Conservation (phyloP, 768 basidiomycete genomes). For the Tulasnella sp. region DNA sequence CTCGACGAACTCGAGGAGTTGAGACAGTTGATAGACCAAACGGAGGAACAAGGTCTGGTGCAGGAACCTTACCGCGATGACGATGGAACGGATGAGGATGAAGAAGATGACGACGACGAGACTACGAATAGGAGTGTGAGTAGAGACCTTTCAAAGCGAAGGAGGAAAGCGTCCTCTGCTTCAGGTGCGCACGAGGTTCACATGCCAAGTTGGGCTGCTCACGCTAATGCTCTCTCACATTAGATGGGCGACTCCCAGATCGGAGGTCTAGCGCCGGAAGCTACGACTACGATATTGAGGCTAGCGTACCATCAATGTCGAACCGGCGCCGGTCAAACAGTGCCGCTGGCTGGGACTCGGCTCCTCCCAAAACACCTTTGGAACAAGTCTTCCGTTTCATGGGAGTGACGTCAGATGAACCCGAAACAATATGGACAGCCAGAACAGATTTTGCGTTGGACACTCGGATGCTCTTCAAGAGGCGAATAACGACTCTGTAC, state of each 20-base stretch:
- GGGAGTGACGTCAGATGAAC: conserved; percentile 37
- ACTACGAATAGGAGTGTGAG: conserved; percentile 42
- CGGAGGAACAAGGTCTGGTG: conserved; percentile 64
- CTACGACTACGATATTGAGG: conserved; percentile 28
- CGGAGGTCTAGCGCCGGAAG: conserved; percentile 18
- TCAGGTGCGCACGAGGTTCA: background rate
- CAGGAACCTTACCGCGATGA: conserved; percentile 47
- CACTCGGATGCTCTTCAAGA: conserved; percentile 82
- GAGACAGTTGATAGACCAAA: conserved; percentile 58
- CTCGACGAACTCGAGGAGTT: conserved; percentile 61
- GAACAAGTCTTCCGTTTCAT: conserved; percentile 54
- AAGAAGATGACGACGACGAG: conserved; percentile 63
- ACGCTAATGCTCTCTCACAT: conserved; percentile 4
- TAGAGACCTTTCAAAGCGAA: conserved; percentile 25
- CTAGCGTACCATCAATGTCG: conserved; percentile 8
- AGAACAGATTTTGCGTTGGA: conserved; percentile 81
- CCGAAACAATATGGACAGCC: conserved; percentile 73
- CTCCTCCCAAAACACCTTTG: conserved; percentile 42
- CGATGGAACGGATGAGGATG: conserved; percentile 54
- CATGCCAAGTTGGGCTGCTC: background rate
- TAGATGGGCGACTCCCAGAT: conserved; percentile 10
- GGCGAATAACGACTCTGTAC: conserved; percentile 81
- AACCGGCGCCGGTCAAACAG: conserved; percentile 15
- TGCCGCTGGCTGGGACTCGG: background rate
- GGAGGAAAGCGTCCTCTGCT: conserved; percentile 15